phyloP scores from a whole-genome alignment of 2,329 filamentous ascomycete species.

The Fusarium secorum region DNA sequence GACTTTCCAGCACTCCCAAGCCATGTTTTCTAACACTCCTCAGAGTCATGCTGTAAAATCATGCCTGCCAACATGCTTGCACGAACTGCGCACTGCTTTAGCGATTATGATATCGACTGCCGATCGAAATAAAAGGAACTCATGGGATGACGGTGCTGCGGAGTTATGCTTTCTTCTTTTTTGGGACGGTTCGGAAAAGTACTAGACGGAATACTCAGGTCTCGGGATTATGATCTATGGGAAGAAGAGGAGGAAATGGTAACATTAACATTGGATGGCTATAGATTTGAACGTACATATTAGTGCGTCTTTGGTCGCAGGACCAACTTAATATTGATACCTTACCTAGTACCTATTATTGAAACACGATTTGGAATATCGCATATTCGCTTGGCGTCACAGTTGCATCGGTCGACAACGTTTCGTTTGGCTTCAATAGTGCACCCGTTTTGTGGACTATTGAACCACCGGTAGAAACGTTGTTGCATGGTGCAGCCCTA shows the following conservation, averaged over 20 bases:
- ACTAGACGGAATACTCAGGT: slow-evolving; percentile 39
- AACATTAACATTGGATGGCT: slow-evolving; percentile 20
- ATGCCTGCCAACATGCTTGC: slow-evolving; percentile 11
- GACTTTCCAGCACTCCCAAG: not conserved
- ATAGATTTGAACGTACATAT: slow-evolving; percentile 41
- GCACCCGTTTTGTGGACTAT: slow-evolving; percentile 13
- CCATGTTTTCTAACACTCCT: slow-evolving; percentile 14
- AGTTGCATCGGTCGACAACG: not conserved
- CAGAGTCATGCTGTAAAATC: slow-evolving; percentile 28
- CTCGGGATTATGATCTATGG: slow-evolving; percentile 29
- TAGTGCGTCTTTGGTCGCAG: slow-evolving; percentile 32
- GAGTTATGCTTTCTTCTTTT: slow-evolving; percentile 36
- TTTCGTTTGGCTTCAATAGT: slow-evolving; percentile 6
- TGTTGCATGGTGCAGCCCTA: slow-evolving; percentile 35
- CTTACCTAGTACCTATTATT: slow-evolving; percentile 8
- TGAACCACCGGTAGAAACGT: slow-evolving; percentile 1
- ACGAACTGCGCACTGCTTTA: slow-evolving; percentile 35
- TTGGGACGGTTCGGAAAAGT: slow-evolving; percentile 40
- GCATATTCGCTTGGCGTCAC: not conserved
- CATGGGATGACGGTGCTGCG: slow-evolving; percentile 34
- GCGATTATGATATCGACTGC: slow-evolving; percentile 37
- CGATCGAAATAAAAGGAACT: slow-evolving; percentile 36
- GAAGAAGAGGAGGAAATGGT: slow-evolving; percentile 34
- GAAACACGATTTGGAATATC: slow-evolving; percentile 12
- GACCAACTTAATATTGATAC: slow-evolving; percentile 34